These are phyloP conservation scores for Rhamnella rubrinervis DNA, from an alignment of 331 rosid genomes.

Conservation along the genomic window DNA sequence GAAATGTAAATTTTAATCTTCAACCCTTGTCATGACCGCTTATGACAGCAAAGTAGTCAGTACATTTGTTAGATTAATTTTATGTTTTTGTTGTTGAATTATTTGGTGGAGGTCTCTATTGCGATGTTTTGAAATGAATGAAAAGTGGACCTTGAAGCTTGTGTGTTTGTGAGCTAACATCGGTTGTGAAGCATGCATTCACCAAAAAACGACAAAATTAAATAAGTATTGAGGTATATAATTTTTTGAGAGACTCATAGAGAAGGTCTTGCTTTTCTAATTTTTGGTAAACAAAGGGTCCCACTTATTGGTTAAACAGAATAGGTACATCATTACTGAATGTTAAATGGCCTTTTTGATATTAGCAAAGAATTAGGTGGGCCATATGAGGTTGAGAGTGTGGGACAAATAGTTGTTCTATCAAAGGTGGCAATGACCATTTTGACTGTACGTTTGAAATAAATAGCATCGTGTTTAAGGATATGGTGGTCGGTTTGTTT, in stretches of 20 bases:
- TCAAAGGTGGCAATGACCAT: not conserved
- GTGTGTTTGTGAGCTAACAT: conserved; percentile 12
- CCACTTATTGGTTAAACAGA: not conserved
- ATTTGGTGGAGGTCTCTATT: not conserved
- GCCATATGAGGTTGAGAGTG: too few relatives aligned
- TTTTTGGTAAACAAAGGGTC: not conserved
- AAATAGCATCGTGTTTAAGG: not conserved
- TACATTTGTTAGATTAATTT: not conserved
- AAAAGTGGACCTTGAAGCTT: conserved; percentile 4
- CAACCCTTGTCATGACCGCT: not conserved
- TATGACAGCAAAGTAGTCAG: not conserved
- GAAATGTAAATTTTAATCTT: not conserved
- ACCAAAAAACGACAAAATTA: not conserved
- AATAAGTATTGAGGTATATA: not conserved
- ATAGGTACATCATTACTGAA: not conserved
- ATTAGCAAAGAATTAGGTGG: not conserved
- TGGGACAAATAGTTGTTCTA: not conserved
- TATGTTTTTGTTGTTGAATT: not conserved
- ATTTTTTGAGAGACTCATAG: too few relatives aligned
- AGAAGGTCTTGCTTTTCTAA: too few relatives aligned
- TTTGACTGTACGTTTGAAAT: not conserved
- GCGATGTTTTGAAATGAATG: conserved; percentile 10
- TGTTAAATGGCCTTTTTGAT: not conserved
- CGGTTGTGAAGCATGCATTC: conserved; percentile 24
- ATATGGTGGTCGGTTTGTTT: conserved; percentile 2